Base-by-base conservation (phyloP, 2,329 filamentous ascomycete species). In the Phaeophleospora eucalypticola region DNA sequence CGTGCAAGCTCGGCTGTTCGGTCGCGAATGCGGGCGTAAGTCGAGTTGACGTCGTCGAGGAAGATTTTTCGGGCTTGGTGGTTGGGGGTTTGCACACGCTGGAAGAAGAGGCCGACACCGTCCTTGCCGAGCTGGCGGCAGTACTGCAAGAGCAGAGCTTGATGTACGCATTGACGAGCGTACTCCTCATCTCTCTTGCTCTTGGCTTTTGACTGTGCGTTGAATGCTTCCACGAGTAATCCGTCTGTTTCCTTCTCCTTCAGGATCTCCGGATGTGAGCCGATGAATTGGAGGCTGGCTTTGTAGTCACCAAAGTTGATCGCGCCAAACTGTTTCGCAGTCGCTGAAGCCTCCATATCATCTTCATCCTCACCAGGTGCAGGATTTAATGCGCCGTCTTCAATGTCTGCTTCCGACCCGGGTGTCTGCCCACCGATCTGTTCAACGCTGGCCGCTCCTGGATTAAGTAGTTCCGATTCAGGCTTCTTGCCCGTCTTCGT, bases 51-150 rank as follows among this genome's bases (percentile, higher is more conserved):
- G 65, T 98, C 93, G 68, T 95, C 91, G 65, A 80, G 82, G 74
- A 98, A 98, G 36, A 97, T 79, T 36, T 87, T 89, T 61, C 87
- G 84, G 4, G 93, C 94, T 70, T 95, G 86, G 69, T 98, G 91
- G 24, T 85, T 87, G 59, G 82, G 82, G 3, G 87, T 95, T 17
- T 87, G 93, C 67, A 98, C 90, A 48, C 91, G 86, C 72, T 93
- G 95, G 79, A 98, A 98, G 76, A 98, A 98, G 21, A 97, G 72
- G 4, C 82, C 80, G 7, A 96, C 89, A 17, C 91, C 91, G 60
- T 97, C 89, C 55, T 81, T 82, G 51, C 91, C 90, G 4, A 98
- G 77, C 35, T 89, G 85, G 8, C 91, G 82, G 71, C 93, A 98
- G 73, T 98, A 98, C 68, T 98, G 93, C 34, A 98, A 73, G 10